These are phyloP conservation scores for Otatea glauca DNA, from an alignment of 176 grass and related monocot species.

Conservation along the genomic window DNA sequence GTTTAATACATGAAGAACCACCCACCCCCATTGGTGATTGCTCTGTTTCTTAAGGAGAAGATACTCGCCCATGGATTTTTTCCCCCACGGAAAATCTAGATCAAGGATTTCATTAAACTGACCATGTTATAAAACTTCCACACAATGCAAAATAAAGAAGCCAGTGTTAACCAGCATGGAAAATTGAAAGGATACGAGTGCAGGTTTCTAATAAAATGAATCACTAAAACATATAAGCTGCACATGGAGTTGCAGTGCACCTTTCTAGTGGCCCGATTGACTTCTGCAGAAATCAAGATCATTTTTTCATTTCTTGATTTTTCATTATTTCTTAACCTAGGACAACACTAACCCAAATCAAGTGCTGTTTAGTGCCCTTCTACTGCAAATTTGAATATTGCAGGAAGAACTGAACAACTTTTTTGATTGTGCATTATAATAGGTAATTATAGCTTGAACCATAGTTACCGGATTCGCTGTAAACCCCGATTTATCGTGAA, in stretches of 20 bases:
- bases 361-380: too few species aligned
- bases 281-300: background rate
- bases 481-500: too few species aligned
- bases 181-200: too few species aligned
- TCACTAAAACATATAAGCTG: background rate
- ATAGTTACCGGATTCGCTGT: background rate
- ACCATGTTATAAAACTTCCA: too few species aligned
- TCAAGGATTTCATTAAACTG: background rate
- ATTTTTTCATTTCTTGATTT: too few species aligned
- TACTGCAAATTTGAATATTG: too few species aligned
- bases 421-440: background rate
- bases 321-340: background rate
- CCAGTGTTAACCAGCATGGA: too few species aligned
- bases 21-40: background rate
- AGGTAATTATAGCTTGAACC: background rate
- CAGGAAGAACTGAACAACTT: background rate
- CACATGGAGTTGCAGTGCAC: too few species aligned
- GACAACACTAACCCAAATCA: too few species aligned
- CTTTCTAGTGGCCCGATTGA: too few species aligned
- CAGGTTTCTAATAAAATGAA: too few species aligned
- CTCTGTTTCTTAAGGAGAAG: slow-evolving; percentile 10
- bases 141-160: too few species aligned
- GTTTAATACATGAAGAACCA: slow-evolving; percentile 28
- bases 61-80: background rate
- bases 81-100: background rate